Evolutionary conservation across 2,329 filamentous ascomycete species (phyloP), one percentile per base, ranked within the genome.

Genomic region (Chaetomiaceae sp.): DNA sequence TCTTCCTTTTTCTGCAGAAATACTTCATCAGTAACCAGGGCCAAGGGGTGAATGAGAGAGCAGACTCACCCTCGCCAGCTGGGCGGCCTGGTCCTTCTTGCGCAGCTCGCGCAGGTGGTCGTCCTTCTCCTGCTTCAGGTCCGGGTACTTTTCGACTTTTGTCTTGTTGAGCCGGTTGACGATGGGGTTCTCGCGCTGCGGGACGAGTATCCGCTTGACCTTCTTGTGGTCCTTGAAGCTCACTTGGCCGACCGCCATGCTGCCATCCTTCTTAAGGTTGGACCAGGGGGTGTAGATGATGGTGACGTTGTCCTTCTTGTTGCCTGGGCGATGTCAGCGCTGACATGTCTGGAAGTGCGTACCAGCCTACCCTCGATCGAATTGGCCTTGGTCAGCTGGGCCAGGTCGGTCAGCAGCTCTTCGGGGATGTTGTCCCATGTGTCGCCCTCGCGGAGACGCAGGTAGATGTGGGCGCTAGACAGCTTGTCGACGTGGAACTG

Each of bases 131-230:
- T 86, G 82, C 54, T 80, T 77, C 12, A 99, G 74, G 67, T 97
- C 89, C 0, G 92, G 91, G 68, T 85, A 89, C 69, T 85, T 89
- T 74, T 97, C 92, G 31, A 88, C 82, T 63, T 87, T 90, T 33
- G 94, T 99, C 79, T 97, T 99, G 76, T 96, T 97, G 60, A 99
- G 82, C n/a, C 94, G 84, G 74, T 99, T 99, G 74, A 99, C 83
- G 65, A 96, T 90, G 46, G 85, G 75, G 70, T 99, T 99, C 68
- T 95, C 89, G 48, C 92, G 83, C 66, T 85, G 80, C 11, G 83
- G 70, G 15, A 99, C 88, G 53, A 95, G 83, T 54, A 96, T 76
- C 62, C 86, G 85, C 73, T 88, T 91, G 59, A 96, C 57, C 72
- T 85, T 86, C 65, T 89, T 90, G 37, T 80, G 81, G 71, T 96